These are phyloP conservation scores for Cordyceps cicadae DNA, from an alignment of 2,329 filamentous ascomycete species.

Conservation along the genomic window DNA sequence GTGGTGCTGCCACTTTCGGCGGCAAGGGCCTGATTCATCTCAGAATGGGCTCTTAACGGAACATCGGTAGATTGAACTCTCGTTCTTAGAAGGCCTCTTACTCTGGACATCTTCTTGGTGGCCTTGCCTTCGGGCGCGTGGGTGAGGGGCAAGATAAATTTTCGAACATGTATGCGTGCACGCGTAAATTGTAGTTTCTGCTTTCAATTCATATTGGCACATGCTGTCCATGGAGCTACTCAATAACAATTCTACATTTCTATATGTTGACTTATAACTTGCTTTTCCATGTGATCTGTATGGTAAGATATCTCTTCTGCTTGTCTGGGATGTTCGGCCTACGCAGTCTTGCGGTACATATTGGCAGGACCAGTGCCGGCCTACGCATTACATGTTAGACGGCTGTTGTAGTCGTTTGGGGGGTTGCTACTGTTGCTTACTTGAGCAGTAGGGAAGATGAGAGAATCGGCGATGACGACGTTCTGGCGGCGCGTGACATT, in stretches of 20 bases:
- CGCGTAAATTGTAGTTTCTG: not conserved
- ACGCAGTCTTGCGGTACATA: conserved; percentile 6
- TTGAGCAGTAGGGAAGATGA: conserved; percentile 87
- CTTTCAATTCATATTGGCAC: not conserved
- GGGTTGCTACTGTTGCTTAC: conserved; percentile 31
- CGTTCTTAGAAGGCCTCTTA: conserved; percentile 32
- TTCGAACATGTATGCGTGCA: conserved; percentile 26
- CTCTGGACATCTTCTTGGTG: conserved; percentile 16
- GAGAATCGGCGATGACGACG: conserved; percentile 78
- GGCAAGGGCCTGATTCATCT: conserved; percentile 62
- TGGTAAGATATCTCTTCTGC: too few relatives aligned
- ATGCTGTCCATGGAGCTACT: not conserved
- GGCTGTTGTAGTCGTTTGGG: not conserved
- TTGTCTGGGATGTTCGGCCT: not conserved
- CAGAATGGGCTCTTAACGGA: conserved; percentile 72
- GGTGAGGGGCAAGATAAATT: conserved; percentile 34
- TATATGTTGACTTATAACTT: conserved; percentile 6
- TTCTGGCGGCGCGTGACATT: conserved; percentile 77
- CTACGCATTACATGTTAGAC: not conserved
- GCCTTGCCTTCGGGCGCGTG: conserved; percentile 23
- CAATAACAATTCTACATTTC: not conserved
- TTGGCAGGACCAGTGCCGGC: conserved; percentile 1
- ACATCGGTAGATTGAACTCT: conserved; percentile 59
- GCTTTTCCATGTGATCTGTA: not conserved
- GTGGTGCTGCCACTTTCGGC: conserved; percentile 65